phyloP scores from a whole-genome alignment of 1,284 basidiomycete genomes.

The Rhodotorula mucilaginosa region DNA sequence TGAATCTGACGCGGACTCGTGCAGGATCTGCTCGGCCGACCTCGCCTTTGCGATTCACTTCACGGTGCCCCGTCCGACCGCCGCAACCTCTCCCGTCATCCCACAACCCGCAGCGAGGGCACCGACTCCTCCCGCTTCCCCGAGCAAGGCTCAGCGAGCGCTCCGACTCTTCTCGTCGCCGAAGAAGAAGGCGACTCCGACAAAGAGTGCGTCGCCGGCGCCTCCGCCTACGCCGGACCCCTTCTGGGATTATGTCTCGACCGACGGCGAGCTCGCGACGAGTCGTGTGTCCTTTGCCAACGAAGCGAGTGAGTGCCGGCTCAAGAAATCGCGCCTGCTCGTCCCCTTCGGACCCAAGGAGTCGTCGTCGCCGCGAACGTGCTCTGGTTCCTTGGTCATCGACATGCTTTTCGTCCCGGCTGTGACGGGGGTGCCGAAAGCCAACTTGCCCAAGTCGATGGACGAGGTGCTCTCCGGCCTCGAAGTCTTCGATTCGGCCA shows the following conservation, averaged over 20 bases:
- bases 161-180: slow-evolving; percentile 40
- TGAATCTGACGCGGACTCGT: slow-evolving; percentile 1
- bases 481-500: slow-evolving; percentile 84
- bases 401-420: slow-evolving; percentile 81
- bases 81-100: slow-evolving; percentile 63
- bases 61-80: slow-evolving; percentile 16
- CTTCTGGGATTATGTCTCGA: slow-evolving; percentile 29
- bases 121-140: slow-evolving; percentile 26
- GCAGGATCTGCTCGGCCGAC: slow-evolving; percentile 78
- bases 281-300: slow-evolving; percentile 46
- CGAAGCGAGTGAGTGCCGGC: slow-evolving; percentile 49
- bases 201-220: slow-evolving; percentile 1
- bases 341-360: slow-evolving; percentile 25
- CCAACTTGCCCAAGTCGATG: slow-evolving; percentile 81
- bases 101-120: slow-evolving; percentile 52
- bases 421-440: slow-evolving; percentile 72
- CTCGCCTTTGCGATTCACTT: slow-evolving; percentile 73
- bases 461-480: slow-evolving; percentile 90
- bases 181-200: slow-evolving; percentile 28
- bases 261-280: slow-evolving; percentile 30
- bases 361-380: slow-evolving; percentile 49
- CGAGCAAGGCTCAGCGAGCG: slow-evolving; percentile 30
- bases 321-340: slow-evolving; percentile 18
- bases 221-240: slow-evolving; percentile 31
- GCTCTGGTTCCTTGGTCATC: slow-evolving; percentile 70